A percentile compares a stretch with the other conserved stretches of the same genome.
phyloP scores from a whole-genome alignment of 371 early-diverging fungal genomes.

The Mucor ambiguus region DNA sequence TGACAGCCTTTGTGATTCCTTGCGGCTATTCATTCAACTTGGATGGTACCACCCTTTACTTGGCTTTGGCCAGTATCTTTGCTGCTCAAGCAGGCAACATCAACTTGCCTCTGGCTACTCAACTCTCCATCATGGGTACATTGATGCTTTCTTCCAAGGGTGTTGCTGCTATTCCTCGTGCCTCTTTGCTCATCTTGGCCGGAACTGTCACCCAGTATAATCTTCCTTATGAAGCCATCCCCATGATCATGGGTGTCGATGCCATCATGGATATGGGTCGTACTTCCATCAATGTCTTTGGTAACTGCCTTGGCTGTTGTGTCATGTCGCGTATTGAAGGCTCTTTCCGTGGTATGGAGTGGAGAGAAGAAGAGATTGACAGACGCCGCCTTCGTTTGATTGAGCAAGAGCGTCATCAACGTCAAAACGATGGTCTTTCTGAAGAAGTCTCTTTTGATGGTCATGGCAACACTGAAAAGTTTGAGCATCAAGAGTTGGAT shows the following conservation, averaged over 20 bases:
- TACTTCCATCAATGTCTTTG: conserved; percentile 71
- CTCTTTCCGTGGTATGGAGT: conserved; percentile 61
- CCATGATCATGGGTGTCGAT: conserved; percentile 74
- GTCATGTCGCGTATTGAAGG: conserved; percentile 78
- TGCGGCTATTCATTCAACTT: conserved; percentile 77
- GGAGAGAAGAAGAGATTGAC: conserved; percentile 43
- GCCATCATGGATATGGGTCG: conserved; percentile 84
- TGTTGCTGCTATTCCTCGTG: conserved; percentile 81
- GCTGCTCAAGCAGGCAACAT: conserved; percentile 71
- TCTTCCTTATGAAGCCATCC: conserved; percentile 62
- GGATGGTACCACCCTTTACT: conserved; percentile 81
- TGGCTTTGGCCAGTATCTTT: conserved; percentile 68
- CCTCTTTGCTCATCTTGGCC: conserved; percentile 50
- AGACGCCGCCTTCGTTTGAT: conserved; percentile 22
- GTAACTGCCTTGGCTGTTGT: conserved; percentile 75
- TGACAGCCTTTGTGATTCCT: conserved; percentile 77
- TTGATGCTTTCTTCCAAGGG: conserved; percentile 82
- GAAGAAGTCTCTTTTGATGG: conserved; percentile 8
- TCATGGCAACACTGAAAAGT: background rate
- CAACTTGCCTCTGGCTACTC: conserved; percentile 42
- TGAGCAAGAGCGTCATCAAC: conserved; percentile 3
- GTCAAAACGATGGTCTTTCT: conserved; percentile 8
- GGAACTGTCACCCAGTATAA: conserved; percentile 43
- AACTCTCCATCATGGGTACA: conserved; percentile 57
- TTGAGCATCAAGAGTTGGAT: background rate